Evolutionary conservation across 2,329 filamentous ascomycete genomes (phyloP), one percentile per base, ranked within the genome.

Genomic region (Herpotrichia juniperi): DNA sequence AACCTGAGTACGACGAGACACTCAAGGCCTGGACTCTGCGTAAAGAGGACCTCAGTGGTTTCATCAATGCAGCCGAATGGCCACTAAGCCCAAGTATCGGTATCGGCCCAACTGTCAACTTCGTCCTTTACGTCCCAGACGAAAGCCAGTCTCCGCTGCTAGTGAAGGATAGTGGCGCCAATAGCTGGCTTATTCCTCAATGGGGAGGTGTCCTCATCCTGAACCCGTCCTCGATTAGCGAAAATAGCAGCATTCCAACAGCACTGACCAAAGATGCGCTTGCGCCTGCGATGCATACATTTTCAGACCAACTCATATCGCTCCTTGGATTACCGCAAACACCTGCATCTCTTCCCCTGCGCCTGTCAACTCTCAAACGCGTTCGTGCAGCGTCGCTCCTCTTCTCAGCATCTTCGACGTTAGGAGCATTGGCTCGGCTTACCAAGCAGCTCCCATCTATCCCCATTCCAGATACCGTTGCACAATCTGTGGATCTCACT

Each of bases 61-160:
- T 99, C 68, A 92, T 99, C 74, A 99, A 99, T 67, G 93, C 93
- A 2, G 94, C 94, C 2, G 94, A 99, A 76, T 99, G 94, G 94
- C 94, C 94, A 0, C 77, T 99, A 2, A 96, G 90, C 56, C 93
- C 93, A 0, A 96, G 91, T 50, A 97, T 99, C 61, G 94, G 93
- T 35, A 87, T 86, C 16, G 93, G 93, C 0, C 94, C 94, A 1
- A 99, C 94, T 0, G 87, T 99, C 67, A 97, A 99, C 75, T 97
- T 99, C 70, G 87, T 97, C 50, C 82, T 97, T 24, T 99, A 94
- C 67, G 86, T 96, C 7, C 91, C 93, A 5, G 86, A 90, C 51
- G 84, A 89, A 52, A 76, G 76, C 6, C 81, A 86, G 54, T 81
- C 81, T 2, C 87, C 86, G 11, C 75, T 89, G 28, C 61, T 83